These are phyloP conservation scores for Ophiostoma triangulosporum DNA, from an alignment of 2,329 filamentous ascomycete species.

Conservation along the genomic window DNA sequence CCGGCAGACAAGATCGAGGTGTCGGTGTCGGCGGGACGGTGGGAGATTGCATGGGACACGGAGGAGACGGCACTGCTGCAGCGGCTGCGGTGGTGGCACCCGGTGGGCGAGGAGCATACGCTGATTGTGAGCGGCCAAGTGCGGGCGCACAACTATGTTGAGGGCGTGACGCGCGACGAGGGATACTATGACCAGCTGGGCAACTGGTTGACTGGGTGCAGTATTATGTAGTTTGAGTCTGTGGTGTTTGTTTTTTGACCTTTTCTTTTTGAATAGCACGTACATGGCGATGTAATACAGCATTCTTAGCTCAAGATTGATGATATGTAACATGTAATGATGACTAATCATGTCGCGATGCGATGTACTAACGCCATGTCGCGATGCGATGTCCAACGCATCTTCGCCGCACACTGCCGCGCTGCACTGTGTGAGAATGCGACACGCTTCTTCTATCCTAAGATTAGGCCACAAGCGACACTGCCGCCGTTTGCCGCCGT, in stretches of 20 bases:
- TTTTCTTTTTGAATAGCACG: not conserved
- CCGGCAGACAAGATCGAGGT: constrained; percentile 60
- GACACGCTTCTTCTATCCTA: no score
- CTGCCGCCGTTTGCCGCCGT: no score
- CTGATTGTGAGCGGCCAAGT: constrained; percentile 64
- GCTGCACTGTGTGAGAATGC: no score
- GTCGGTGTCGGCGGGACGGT: constrained; percentile 72
- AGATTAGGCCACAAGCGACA: no score
- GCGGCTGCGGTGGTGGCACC: constrained; percentile 84
- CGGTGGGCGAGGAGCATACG: constrained; percentile 64
- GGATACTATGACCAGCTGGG: constrained; percentile 64
- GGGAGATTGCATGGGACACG: constrained; percentile 68
- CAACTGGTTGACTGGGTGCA: constrained; percentile 32
- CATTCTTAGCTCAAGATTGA: no score
- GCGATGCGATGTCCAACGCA: no score
- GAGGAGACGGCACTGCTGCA: constrained; percentile 58
- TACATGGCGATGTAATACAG: not conserved
- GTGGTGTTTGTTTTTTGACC: not conserved
- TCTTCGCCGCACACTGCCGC: no score
- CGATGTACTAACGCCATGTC: no score
- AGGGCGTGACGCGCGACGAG: constrained; percentile 42
- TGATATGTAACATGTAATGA: no score
- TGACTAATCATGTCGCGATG: no score
- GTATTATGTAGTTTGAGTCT: constrained; percentile 22
- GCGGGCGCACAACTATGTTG: constrained; percentile 43